phyloP scores from a whole-genome alignment of 768 basidiomycete genomes.

The Russula sp. region DNA sequence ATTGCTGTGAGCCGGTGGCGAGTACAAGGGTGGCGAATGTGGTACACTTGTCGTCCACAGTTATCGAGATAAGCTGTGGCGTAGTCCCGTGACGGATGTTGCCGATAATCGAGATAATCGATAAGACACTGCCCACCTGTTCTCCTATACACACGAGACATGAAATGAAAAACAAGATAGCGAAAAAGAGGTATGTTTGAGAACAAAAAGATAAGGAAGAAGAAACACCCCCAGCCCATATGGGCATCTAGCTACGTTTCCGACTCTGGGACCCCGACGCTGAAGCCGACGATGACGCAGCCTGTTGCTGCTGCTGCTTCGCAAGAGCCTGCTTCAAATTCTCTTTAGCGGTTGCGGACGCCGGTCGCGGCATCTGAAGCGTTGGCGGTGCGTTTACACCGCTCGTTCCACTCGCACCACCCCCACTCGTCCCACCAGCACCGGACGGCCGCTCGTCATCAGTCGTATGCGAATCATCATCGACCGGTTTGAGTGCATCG shows the following conservation, averaged over 20 bases:
- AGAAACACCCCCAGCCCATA: background rate
- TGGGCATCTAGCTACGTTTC: conserved; percentile 19
- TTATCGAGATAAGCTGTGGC: too few relatives aligned
- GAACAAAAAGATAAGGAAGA: background rate
- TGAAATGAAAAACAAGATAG: conserved; percentile 2
- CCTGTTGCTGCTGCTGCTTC: conserved; percentile 5
- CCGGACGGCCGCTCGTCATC: conserved; percentile 25
- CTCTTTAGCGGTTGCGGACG: conserved; percentile 32
- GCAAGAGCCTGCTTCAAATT: conserved; percentile 26
- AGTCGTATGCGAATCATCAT: conserved; percentile 41
- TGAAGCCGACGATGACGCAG: background rate
- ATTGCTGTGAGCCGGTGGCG: background rate
- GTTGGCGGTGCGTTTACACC: conserved; percentile 23
- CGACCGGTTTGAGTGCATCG: conserved; percentile 78
- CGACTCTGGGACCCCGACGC: conserved; percentile 17
- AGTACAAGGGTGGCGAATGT: background rate
- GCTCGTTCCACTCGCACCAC: background rate
- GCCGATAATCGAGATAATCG: background rate
- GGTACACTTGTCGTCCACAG: too few relatives aligned
- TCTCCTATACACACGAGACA: background rate
- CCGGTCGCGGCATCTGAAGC: conserved; percentile 26
- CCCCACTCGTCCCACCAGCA: background rate
- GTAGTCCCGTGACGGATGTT: background rate
- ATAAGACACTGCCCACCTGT: too few relatives aligned
- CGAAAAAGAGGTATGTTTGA: conserved; percentile 3